Conservation (phyloP, 371 early-diverging fungal species). For the Zychaea mexicana region DNA sequence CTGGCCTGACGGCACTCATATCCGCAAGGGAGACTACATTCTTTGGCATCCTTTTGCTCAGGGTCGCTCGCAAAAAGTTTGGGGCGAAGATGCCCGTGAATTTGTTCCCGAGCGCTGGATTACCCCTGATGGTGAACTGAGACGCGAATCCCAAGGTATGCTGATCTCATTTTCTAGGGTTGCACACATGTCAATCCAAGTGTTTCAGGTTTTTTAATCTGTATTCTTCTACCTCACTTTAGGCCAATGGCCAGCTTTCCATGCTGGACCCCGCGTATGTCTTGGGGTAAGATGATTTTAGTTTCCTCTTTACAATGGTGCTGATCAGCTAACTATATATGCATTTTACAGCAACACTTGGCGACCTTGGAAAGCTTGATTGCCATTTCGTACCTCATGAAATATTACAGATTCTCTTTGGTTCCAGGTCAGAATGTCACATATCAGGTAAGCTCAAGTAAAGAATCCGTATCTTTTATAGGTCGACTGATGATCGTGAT, state of each 20-base stretch:
- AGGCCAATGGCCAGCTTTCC: slow-evolving; percentile 43
- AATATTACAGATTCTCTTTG: slow-evolving; percentile 47
- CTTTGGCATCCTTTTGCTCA: slow-evolving; percentile 54
- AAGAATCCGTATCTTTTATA: too few species aligned
- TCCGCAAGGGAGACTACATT: slow-evolving; percentile 58
- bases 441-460: too few species aligned
- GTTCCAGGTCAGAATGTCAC: slow-evolving; percentile 44
- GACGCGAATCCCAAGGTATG: slow-evolving; percentile 32
- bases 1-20: slow-evolving; percentile 67
- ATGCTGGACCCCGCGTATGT: slow-evolving; percentile 50
- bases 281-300: slow-evolving; percentile 5
- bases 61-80: slow-evolving; percentile 52
- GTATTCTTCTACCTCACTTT: background rate
- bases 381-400: slow-evolving; percentile 47
- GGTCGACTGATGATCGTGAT: too few species aligned
- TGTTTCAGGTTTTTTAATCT: background rate
- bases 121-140: slow-evolving; percentile 26
- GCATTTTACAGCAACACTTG: slow-evolving; percentile 55
- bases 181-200: too few species aligned
- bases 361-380: slow-evolving; percentile 59
- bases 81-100: slow-evolving; percentile 63
- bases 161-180: background rate
- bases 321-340: too few species aligned
- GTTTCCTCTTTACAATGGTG: too few species aligned
- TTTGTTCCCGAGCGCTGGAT: slow-evolving; percentile 68